A percentile compares a stretch with the other conserved stretches of the same genome.
These are phyloP conservation scores for Metschnikowia drakensbergensis DNA, from an alignment of 805 yeast genomes.

Conservation along the genomic window DNA sequence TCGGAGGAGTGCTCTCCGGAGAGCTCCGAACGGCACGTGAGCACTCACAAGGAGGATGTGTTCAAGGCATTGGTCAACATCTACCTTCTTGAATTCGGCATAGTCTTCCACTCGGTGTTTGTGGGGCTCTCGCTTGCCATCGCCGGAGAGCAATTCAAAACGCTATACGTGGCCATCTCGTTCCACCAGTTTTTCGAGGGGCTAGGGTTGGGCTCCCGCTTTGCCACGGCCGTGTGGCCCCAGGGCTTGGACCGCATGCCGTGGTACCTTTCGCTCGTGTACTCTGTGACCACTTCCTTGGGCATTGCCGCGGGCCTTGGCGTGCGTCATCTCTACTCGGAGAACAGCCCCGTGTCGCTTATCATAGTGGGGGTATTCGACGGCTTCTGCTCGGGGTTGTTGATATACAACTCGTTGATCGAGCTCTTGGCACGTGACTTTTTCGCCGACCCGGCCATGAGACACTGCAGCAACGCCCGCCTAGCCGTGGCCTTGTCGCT, in stretches of 20 bases:
- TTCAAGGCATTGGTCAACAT: conserved; percentile 12
- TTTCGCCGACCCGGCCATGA: conserved; percentile 57
- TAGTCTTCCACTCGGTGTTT: conserved; percentile 32
- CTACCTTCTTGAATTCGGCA: conserved; percentile 28
- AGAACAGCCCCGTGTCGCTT: conserved; percentile 54
- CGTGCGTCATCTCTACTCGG: conserved; percentile 58
- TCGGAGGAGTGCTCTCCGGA: not conserved
- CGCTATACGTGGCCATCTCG: conserved; percentile 27
- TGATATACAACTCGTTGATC: conserved; percentile 72
- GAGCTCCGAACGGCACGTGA: not conserved
- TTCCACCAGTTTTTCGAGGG: conserved; percentile 35
- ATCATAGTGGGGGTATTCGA: conserved; percentile 72
- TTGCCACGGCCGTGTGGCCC: conserved; percentile 28
- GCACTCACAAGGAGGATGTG: conserved; percentile 9
- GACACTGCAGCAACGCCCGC: conserved; percentile 49
- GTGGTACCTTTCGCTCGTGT: conserved; percentile 16
- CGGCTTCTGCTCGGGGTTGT: conserved; percentile 72
- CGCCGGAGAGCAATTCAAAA: conserved; percentile 27
- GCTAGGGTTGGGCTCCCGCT: conserved; percentile 31
- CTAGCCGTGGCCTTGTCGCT: conserved; percentile 50
- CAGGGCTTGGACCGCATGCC: conserved; percentile 14
- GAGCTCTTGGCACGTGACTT: conserved; percentile 80
- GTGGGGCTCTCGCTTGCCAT: conserved; percentile 33
- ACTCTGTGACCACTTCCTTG: conserved; percentile 57
- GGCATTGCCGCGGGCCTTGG: conserved; percentile 79